Conservation (phyloP, 1,284 basidiomycete genomes). For the Cryptococcus neoformans region DNA sequence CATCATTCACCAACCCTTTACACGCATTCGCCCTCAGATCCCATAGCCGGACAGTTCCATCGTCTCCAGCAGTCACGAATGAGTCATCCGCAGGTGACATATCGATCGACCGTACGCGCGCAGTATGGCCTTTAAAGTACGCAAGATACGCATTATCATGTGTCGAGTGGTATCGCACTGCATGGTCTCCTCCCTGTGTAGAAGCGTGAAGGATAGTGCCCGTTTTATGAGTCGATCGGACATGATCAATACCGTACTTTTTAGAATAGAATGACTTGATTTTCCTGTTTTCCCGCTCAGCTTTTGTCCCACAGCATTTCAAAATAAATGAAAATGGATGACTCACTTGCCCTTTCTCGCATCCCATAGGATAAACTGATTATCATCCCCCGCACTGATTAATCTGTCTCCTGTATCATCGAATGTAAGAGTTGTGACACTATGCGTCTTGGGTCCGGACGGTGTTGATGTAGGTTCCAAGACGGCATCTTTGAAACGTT, state of each 20-base stretch:
- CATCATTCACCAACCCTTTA: slow-evolving; percentile 55
- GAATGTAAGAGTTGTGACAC: slow-evolving; percentile 83
- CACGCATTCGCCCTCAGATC: slow-evolving; percentile 79
- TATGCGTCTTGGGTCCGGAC: slow-evolving; percentile 10
- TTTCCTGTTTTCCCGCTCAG: slow-evolving; percentile 53
- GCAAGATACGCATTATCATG: slow-evolving; percentile 95
- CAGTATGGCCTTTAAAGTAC: slow-evolving; percentile 94
- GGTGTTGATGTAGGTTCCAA: slow-evolving; percentile 1
- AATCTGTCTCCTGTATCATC: slow-evolving; percentile 85
- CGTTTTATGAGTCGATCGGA: slow-evolving; percentile 88
- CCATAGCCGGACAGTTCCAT: slow-evolving; percentile 96
- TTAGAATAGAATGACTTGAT: slow-evolving; percentile 80
- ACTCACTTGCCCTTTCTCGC: slow-evolving; percentile 90
- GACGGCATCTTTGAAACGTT: slow-evolving; percentile 18
- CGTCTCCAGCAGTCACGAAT: slow-evolving; percentile 90
- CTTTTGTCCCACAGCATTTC: background rate
- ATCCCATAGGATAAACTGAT: slow-evolving; percentile 85
- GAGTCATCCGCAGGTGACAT: slow-evolving; percentile 92
- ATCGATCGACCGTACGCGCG: slow-evolving; percentile 80
- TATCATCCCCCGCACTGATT: slow-evolving; percentile 88
- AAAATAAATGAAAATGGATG: background rate
- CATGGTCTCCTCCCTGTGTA: slow-evolving; percentile 87
- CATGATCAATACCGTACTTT: slow-evolving; percentile 94
- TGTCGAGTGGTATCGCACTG: slow-evolving; percentile 88
- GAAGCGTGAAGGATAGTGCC: slow-evolving; percentile 84